Conservation (phyloP, 495 filamentous ascomycete species). For the Talaromyces nanjingensis region DNA sequence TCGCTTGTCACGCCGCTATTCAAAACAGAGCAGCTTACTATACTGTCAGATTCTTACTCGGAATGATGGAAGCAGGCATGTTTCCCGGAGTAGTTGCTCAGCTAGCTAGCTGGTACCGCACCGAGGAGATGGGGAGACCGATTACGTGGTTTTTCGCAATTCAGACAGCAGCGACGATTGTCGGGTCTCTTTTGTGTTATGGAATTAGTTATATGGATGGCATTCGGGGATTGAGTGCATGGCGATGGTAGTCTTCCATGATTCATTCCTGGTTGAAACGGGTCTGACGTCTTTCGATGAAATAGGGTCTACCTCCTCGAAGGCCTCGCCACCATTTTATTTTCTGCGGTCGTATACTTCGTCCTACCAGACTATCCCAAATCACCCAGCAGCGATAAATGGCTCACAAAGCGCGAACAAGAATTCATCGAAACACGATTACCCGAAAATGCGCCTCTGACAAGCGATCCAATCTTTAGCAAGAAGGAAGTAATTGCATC, state of each 20-base stretch:
- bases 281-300: neutral
- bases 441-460: slow-evolving; percentile 29
- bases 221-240: slow-evolving; percentile 22
- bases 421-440: slow-evolving; percentile 34
- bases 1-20: slow-evolving; percentile 28
- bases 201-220: slow-evolving; percentile 26
- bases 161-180: slow-evolving; percentile 24
- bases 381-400: slow-evolving; percentile 17
- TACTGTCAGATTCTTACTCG: slow-evolving; percentile 27
- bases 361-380: slow-evolving; percentile 26
- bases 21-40: slow-evolving; percentile 24
- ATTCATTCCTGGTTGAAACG: neutral
- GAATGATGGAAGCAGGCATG: slow-evolving; percentile 31
- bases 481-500: slow-evolving; percentile 27
- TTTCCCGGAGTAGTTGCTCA: slow-evolving; percentile 31
- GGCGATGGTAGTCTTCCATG: slow-evolving; percentile 25
- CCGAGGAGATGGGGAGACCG: slow-evolving; percentile 27
- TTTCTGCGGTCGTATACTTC: slow-evolving; percentile 22
- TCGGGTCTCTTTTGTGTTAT: slow-evolving; percentile 26
- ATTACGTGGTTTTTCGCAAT: slow-evolving; percentile 18
- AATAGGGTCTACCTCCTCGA: slow-evolving; percentile 21
- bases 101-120: slow-evolving; percentile 31
- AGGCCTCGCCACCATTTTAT: slow-evolving; percentile 30
- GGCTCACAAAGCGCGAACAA: slow-evolving; percentile 34
- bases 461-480: slow-evolving; percentile 24